These are phyloP conservation scores for Boletus reticuloceps DNA, from an alignment of 768 basidiomycete species.

Conservation along the genomic window DNA sequence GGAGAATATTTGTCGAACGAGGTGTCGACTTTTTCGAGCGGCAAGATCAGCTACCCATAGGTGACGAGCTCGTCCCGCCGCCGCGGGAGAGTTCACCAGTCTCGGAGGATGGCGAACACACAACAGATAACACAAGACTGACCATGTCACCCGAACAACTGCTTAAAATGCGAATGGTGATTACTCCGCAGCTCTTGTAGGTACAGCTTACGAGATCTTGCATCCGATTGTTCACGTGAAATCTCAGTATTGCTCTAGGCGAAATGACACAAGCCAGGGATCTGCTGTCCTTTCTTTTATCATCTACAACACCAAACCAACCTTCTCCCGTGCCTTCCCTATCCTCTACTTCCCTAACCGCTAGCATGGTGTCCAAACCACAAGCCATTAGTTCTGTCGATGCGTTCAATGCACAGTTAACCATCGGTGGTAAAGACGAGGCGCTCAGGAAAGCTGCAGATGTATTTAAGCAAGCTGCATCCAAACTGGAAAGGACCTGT, in stretches of 20 bases:
- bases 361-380: constrained; percentile 66
- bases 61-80: constrained; percentile 23
- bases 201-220: constrained; percentile 28
- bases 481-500: constrained; percentile 63
- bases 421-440: constrained; percentile 78
- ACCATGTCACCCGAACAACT: constrained; percentile 75
- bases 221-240: constrained; percentile 13
- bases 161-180: constrained; percentile 67
- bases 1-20: constrained; percentile 70
- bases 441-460: constrained; percentile 70
- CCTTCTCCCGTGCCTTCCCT: constrained; percentile 27
- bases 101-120: constrained; percentile 29
- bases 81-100: constrained; percentile 25
- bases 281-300: constrained; percentile 58
- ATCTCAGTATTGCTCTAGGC: constrained; percentile 62
- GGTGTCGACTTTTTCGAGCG: constrained; percentile 75
- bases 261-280: constrained; percentile 80
- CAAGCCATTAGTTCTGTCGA: constrained; percentile 63
- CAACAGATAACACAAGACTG: constrained; percentile 30
- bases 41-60: constrained; percentile 28
- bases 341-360: constrained; percentile 44
- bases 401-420: constrained; percentile 68
- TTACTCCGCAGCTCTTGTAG: constrained; percentile 71
- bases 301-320: constrained; percentile 38
- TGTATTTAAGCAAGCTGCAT: constrained; percentile 67